phyloP scores from a whole-genome alignment of 1,284 basidiomycete species.

The Tylopilus sp. region DNA sequence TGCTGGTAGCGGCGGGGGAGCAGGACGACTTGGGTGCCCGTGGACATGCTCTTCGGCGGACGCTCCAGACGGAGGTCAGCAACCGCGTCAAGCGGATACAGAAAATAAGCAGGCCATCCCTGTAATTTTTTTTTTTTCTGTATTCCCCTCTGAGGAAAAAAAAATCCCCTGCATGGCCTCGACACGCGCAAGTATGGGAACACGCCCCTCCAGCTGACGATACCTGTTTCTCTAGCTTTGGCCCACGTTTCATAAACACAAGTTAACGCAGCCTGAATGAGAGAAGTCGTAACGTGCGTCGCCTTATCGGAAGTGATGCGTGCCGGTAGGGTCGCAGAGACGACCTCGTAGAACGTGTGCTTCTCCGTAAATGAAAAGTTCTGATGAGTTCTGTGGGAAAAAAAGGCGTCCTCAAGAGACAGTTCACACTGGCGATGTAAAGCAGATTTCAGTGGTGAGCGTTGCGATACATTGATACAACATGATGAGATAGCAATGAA shows the following conservation, averaged over 20 bases:
- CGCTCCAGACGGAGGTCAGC: slow-evolving; percentile 55
- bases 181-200: neutral
- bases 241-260: slow-evolving; percentile 10
- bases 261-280: slow-evolving; percentile 3
- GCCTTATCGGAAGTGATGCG: slow-evolving; percentile 7
- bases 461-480: slow-evolving; percentile 23
- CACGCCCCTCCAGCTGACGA: neutral
- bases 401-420: neutral
- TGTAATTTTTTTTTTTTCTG: slow-evolving; percentile 10
- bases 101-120: slow-evolving; percentile 42
- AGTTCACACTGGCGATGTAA: neutral
- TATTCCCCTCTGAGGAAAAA: no score
- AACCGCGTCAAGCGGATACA: slow-evolving; percentile 62
- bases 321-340: slow-evolving; percentile 18
- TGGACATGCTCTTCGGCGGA: slow-evolving; percentile 39
- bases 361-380: slow-evolving; percentile 13
- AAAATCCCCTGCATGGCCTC: neutral
- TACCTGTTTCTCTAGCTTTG: slow-evolving; percentile 9
- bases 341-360: neutral
- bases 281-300: slow-evolving; percentile 5
- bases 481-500: slow-evolving; percentile 19
- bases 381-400: slow-evolving; percentile 6
- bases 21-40: slow-evolving; percentile 49
- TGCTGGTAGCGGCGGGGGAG: slow-evolving; percentile 64
- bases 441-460: neutral